Percentiles rank a stretch among this genome's conserved stretches.
These are phyloP conservation scores for Nakazawaea anatomiae DNA, from an alignment of 805 yeast species.

Conservation along the genomic window DNA sequence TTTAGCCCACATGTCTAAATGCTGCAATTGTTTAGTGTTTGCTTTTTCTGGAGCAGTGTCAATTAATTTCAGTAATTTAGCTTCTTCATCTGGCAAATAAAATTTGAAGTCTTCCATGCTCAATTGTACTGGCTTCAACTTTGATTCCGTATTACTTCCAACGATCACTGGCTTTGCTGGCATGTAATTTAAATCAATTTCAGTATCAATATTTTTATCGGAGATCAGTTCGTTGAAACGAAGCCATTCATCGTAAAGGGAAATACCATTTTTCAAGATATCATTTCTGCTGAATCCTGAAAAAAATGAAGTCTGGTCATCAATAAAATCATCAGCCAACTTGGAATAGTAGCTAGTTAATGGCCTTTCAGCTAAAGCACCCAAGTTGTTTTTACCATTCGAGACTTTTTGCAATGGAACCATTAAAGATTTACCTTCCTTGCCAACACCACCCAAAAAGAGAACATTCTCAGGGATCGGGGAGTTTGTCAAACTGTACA, in stretches of 20 bases:
- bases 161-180: slow-evolving; percentile 7
- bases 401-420: slow-evolving; percentile 11
- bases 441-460: slow-evolving; percentile 10
- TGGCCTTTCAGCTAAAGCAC: not conserved
- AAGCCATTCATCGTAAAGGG: slow-evolving; percentile 6
- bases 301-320: not conserved
- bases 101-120: slow-evolving; percentile 5
- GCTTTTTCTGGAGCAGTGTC: slow-evolving; percentile 5
- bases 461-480: slow-evolving; percentile 11
- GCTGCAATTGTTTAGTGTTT: slow-evolving; percentile 6
- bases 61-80: slow-evolving; percentile 5
- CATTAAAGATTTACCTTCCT: slow-evolving; percentile 3
- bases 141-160: not conserved
- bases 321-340: slow-evolving; percentile 1
- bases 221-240: slow-evolving; percentile 1
- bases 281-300: not conserved
- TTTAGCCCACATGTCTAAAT: slow-evolving; percentile 7
- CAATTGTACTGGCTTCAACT: slow-evolving; percentile 4
- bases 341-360: slow-evolving; percentile 4
- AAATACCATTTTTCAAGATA: slow-evolving; percentile 9
- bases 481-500: slow-evolving; percentile 6
- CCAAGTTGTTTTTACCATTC: slow-evolving; percentile 9
- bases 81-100: slow-evolving; percentile 9
- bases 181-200: slow-evolving; percentile 4
- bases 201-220: not conserved